Base-by-base conservation (phyloP, 768 basidiomycete genomes). In the Agaricus bisporus region DNA sequence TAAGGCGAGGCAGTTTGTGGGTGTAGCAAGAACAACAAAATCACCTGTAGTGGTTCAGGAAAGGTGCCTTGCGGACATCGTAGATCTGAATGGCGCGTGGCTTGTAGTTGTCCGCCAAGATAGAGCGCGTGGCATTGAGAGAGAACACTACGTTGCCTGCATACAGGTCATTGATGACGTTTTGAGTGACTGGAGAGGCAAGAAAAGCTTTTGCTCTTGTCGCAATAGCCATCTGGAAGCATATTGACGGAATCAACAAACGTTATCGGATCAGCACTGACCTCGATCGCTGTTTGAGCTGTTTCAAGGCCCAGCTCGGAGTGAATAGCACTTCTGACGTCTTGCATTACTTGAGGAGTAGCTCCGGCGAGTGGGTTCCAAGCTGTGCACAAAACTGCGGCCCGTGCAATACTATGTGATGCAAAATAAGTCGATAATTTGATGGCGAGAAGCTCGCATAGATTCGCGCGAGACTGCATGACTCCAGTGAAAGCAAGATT, bases 71-170 rank as follows among this genome's bases (percentile, higher is more conserved):
- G 22, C 78, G 76, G 36, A 75, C 72, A 61, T 91, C 77, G 65
- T 93, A 92, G 29, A 85, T 73, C 60, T 85, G 82, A 58, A 87
- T 90, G 15, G 80, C 80, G 39, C 79, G 78, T 29, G 79, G 81
- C 68, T 90, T 92, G 72, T 98, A 98, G 62, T 91, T 89, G 67
- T 98, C 95, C 15, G 87, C 85, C 7, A 98, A 75, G 48, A 98
- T 79, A 1, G 92, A 88, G 22, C 86, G 83, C 45, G 71, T 78
- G 6, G 80, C 74, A 5, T 78, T 66, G 50, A 79, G 69, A 9
- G 84, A 80, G 57, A 87, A 86, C 14, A 88, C 76, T 32, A 91
- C 80, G 6, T 80, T 76, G n/a, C 88, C 95, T 3, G 80, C 73
- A 67, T 94, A 89, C 46, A 99, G 90, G 49, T 93, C 88, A 59